Conservation (phyloP, 129 eudicot species). For the Saussurea involucrata region DNA sequence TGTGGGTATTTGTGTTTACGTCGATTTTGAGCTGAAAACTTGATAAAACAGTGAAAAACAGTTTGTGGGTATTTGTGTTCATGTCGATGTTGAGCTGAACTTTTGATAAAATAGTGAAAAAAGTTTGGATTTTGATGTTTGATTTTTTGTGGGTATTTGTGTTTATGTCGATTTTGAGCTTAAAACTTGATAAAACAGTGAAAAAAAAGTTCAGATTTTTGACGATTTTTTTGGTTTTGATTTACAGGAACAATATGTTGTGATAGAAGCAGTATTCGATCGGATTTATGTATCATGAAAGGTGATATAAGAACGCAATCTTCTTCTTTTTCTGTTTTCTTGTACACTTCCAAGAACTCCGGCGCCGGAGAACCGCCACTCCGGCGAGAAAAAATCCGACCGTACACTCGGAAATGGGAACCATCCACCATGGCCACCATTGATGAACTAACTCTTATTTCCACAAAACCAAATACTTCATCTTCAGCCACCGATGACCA, state of each 20-base stretch:
- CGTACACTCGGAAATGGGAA: constrained; percentile 97
- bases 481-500: neutral
- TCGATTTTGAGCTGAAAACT: neutral
- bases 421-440: constrained; percentile 64
- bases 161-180: neutral
- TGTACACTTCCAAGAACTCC: constrained; percentile 36
- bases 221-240: neutral
- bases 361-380: constrained; percentile 25
- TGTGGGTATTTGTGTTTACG: neutral
- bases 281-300: constrained; percentile 82
- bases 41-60: constrained; percentile 14
- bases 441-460: constrained; percentile 63
- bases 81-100: neutral
- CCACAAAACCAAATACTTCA: constrained; percentile 24
- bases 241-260: constrained; percentile 90
- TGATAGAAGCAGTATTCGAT: constrained; percentile 68
- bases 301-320: constrained; percentile 92
- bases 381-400: constrained; percentile 71
- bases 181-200: constrained; percentile 19
- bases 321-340: constrained; percentile 55
- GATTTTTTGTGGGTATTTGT: neutral
- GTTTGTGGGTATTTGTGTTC: neutral
- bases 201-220: neutral
- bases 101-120: constrained; percentile 18
- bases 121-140: neutral